Evolutionary conservation across 73 alveolate genomes (phyloP), one percentile per base, ranked within the genome.

Genomic region (Stentor coeruleus): DNA sequence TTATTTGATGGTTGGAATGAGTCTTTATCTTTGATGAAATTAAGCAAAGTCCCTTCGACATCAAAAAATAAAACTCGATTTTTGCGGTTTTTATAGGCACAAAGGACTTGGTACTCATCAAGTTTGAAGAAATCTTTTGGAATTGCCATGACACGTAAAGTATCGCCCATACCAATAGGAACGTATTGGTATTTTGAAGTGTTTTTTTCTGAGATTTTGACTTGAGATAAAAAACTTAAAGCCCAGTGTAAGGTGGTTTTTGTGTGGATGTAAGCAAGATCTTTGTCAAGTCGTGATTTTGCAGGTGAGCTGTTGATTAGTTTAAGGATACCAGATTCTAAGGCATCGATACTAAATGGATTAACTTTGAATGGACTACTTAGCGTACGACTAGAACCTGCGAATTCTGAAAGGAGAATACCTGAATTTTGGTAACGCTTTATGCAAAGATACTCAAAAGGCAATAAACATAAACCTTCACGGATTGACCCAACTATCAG

Each of bases 391-490:
- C 81, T 81, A n/a, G 92, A 82, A 3, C 94, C 96, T 1, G 96
- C 90, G 66, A 88, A 91, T 40, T 91, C 96, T 14, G 91, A 77
- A 1, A 91, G 73, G 6, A 91, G 59, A 0, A 88, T 81, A 3
- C 88, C 82, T 66, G 79, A 20, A 2, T 66, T 31, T 66, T 31
- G n/a, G 3, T 88, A 83, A 39, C 58, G 55, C 3, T 77, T 74
- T 26, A 79, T 40, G 35, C 76, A 66, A 60, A 82, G 84, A 59
- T 66, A 91, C 60, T 91, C 96, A 3, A 91, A 85, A 14, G 96
- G 91, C 2, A 89, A 89, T 36, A 88, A 74, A 58, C 93, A 81
- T 38, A 91, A 84, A 20, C 96, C 96, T 58, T 89, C 96, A 40
- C 80, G 87, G 3, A 88, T 81, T 14, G 87, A 41, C 0, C 94